Evolutionary conservation across 345 rosid genomes (phyloP), one percentile per base, ranked within the genome.

Genomic region (Mercurialis annua): DNA sequence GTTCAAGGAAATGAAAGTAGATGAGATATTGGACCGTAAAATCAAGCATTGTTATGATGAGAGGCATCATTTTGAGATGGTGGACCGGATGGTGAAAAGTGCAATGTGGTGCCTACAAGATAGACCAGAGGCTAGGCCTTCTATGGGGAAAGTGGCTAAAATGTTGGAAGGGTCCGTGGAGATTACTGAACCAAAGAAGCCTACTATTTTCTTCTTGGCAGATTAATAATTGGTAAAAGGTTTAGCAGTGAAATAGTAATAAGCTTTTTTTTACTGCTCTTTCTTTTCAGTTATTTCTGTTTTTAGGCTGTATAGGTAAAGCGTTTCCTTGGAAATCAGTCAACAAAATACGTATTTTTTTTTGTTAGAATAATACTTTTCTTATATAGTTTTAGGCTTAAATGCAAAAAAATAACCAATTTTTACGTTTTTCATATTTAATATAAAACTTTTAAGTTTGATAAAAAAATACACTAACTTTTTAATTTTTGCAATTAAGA

Each of bases 71-170:
- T 81, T 83, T 59, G 87, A 83, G 18, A 74, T 77, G 82, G 80
- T 87, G 30, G 80, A 85, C 74, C 75, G 92, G 62, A 87, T 85
- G 90, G 92, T 87, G 70, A 83, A 87, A 75, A 85, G 87, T 0
- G 88, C 90, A 2, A 80, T 87, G 78, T 87, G 92, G 92, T 85
- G 90, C 78, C 84, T 87, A 7, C 92, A 87, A 70, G 90, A 85
- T 64, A 67, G 84, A 65, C 85, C 84, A 0, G 92, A 87, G 52
- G 43, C 66, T 40, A 70, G 88, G 71, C 90, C 90, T 1, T 87
- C 86, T 0, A 85, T 87, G 90, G 92, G 90, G 59, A 87, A 82
- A 66, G 92, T 79, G 29, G 90, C 90, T 29, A 87, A 87, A 88
- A 87, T 85, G 88, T 62, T 85, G 71, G 90, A 85, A 79, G 92